Evolutionary conservation across 768 basidiomycete species (phyloP).

Genomic region (Tulasnella sp.): DNA sequence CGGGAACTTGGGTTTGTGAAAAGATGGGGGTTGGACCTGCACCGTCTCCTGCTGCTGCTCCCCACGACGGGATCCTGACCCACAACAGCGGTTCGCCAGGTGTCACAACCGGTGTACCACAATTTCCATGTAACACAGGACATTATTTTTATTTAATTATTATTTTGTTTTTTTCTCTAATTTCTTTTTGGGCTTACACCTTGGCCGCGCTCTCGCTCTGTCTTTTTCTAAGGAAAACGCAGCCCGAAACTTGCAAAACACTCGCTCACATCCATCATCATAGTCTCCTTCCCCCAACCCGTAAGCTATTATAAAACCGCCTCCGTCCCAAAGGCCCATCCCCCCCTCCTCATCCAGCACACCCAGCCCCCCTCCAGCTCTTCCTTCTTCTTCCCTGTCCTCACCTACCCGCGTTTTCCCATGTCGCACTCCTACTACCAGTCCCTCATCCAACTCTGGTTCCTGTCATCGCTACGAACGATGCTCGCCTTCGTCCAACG

Average conservation of each 20-base stretch:
- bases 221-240: neutral
- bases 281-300: neutral
- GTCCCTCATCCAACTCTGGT: neutral
- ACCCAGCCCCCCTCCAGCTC: neutral
- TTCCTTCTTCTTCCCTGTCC: constrained; percentile 18
- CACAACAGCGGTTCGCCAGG: neutral
- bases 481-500: neutral
- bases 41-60: neutral
- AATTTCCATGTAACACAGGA: neutral
- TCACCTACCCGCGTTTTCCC: neutral
- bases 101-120: neutral
- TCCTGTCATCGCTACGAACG: constrained; percentile 2
- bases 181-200: neutral
- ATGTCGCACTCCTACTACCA: constrained; percentile 12
- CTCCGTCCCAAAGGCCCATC: constrained; percentile 5
- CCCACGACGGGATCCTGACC: neutral
- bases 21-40: neutral
- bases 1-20: constrained; percentile 2
- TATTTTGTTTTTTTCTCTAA: neutral
- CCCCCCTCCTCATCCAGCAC: constrained; percentile 7
- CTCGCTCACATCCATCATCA: constrained; percentile 24
- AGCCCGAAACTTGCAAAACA: constrained; percentile 11
- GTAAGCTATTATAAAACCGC: neutral
- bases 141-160: neutral
- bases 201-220: neutral